phyloP scores from a whole-genome alignment of 1,284 basidiomycete species.

The Earliella scabrosa region DNA sequence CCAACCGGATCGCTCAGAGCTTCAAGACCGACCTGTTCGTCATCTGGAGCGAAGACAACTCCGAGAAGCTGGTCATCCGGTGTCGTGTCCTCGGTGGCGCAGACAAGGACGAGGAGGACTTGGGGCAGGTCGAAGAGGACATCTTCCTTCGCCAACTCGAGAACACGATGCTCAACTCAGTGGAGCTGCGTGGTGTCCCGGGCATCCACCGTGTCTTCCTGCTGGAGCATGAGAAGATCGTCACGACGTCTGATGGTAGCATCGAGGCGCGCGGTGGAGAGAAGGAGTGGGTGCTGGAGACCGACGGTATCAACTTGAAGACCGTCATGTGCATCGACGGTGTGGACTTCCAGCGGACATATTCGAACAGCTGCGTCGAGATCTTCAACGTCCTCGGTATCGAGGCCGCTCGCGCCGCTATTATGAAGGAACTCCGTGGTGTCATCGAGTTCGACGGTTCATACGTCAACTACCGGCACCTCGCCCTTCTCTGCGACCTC shows the following conservation, averaged over 20 bases:
- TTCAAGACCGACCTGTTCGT: conserved; percentile 98
- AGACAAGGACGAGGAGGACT: conserved; percentile 90
- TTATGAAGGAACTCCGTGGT: conserved; percentile 90
- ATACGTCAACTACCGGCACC: conserved; percentile 98
- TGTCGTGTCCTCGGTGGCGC: conserved; percentile 91
- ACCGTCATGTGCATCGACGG: conserved; percentile 94
- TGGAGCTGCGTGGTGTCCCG: conserved; percentile 92
- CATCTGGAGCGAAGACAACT: conserved; percentile 99
- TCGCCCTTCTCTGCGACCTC: conserved; percentile 94
- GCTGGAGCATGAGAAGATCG: conserved; percentile 84
- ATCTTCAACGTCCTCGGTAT: conserved; percentile 97
- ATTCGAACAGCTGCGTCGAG: conserved; percentile 98
- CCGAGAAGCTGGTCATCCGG: conserved; percentile 96
- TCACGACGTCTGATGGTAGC: conserved; percentile 65
- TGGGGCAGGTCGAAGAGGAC: conserved; percentile 86
- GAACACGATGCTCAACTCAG: conserved; percentile 96
- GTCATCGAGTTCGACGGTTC: conserved; percentile 99
- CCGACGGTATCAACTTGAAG: conserved; percentile 95
- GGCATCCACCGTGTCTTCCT: conserved; percentile 95
- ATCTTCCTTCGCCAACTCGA: conserved; percentile 96
- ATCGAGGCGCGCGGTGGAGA: conserved; percentile 58
- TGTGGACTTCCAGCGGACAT: conserved; percentile 91
- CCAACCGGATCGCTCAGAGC: conserved; percentile 90
- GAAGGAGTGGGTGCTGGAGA: conserved; percentile 97
- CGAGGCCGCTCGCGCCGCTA: conserved; percentile 93